A percentile compares a stretch with the other conserved stretches of the same genome.
Evolutionary conservation across 169 alveolate genomes (phyloP).

Genomic region (Plasmodium cynomolgi): DNA sequence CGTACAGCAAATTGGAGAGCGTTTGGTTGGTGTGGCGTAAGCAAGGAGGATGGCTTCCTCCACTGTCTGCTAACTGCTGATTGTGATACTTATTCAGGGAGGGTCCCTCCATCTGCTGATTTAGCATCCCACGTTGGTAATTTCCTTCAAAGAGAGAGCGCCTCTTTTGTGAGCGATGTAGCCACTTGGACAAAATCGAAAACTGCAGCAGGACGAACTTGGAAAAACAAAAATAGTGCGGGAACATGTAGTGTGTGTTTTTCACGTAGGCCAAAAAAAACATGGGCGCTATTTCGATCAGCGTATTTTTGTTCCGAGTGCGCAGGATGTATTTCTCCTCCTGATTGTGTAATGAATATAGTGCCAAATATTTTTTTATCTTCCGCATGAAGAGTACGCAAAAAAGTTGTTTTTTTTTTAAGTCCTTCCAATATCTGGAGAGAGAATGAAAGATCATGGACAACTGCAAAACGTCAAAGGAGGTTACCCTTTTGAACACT

Average conservation of each 20-base stretch:
- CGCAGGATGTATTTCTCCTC: slow-evolving; percentile 35
- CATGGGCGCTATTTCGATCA: slow-evolving; percentile 59
- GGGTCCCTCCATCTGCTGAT: neutral
- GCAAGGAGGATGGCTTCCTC: neutral
- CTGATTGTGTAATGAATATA: neutral
- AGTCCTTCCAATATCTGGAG: slow-evolving; percentile 13
- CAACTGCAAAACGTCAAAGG: slow-evolving; percentile 35
- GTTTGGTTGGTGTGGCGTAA: slow-evolving; percentile 38
- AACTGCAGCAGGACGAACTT: slow-evolving; percentile 14
- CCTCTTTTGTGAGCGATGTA: slow-evolving; percentile 8
- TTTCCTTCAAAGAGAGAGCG: neutral
- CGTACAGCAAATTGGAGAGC: slow-evolving; percentile 33
- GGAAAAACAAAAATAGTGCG: slow-evolving; percentile 16
- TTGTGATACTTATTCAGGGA: neutral
- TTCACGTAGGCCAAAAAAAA: slow-evolving; percentile 56
- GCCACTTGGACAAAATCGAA: slow-evolving; percentile 2
- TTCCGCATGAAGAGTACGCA: slow-evolving; percentile 26
- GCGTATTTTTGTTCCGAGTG: slow-evolving; percentile 19
- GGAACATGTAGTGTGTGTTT: slow-evolving; percentile 7
- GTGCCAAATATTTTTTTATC: slow-evolving; percentile 19
- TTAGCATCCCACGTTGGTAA: neutral
- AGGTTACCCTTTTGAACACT: slow-evolving; percentile 23
- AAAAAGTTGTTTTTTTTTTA: neutral
- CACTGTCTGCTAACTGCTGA: neutral
- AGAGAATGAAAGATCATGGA: slow-evolving; percentile 40